Conservation (phyloP, 2,329 filamentous ascomycete species). For the Phaeoacremonium minimum region DNA sequence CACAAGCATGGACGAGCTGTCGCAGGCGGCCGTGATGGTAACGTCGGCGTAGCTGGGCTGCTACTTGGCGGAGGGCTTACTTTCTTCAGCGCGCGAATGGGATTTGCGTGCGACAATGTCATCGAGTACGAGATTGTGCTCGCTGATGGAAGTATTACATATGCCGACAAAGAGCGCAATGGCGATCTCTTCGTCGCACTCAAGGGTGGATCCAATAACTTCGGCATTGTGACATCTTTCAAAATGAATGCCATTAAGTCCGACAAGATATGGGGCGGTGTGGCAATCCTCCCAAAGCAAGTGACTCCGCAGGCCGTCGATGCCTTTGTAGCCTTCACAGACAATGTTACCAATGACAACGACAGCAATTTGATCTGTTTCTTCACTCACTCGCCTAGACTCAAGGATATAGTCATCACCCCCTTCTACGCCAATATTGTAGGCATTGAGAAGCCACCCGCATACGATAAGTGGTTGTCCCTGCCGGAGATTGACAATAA, state of each 20-base stretch:
- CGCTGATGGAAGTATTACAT: conserved; percentile 2
- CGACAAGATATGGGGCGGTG: conserved; percentile 16
- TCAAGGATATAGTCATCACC: conserved; percentile 1
- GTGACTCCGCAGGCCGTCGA: conserved; percentile 6
- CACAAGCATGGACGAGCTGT: conserved; percentile 1
- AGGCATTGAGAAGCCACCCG: background rate
- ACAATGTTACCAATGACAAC: background rate
- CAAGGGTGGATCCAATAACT: conserved; percentile 31
- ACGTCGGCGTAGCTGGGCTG: conserved; percentile 3
- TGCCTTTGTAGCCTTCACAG: background rate
- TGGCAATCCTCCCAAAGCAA: background rate
- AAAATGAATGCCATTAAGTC: conserved; percentile 11
- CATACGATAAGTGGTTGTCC: conserved; percentile 1
- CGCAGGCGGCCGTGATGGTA: conserved; percentile 3
- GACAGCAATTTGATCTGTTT: conserved; percentile 2
- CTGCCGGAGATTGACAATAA: background rate
- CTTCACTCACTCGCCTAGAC: background rate
- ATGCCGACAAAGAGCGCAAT: conserved; percentile 1
- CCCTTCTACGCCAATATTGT: background rate
- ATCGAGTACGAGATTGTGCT: conserved; percentile 4
- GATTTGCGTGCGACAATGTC: conserved; percentile 5
- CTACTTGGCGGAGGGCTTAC: no score
- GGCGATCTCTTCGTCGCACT: conserved; percentile 2
- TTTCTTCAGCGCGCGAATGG: background rate
- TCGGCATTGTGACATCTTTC: conserved; percentile 26